Evolutionary conservation across 176 grass and related monocot species (phyloP).

Genomic region (Oryza longistaminata): DNA sequence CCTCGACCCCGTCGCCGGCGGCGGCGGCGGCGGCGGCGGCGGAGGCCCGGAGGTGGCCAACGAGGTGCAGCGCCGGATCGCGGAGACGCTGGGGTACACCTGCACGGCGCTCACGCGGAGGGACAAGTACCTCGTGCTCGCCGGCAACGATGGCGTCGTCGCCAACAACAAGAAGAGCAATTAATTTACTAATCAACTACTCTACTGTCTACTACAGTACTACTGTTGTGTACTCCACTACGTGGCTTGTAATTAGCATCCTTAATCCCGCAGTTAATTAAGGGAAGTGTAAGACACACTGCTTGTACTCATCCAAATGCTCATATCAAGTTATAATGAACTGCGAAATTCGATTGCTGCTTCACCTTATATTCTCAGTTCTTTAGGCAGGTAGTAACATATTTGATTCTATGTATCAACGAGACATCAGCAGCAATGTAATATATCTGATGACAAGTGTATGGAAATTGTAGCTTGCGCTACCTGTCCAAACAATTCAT

Average conservation of each 20-base stretch:
- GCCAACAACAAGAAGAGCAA: background rate
- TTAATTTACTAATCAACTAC: background rate
- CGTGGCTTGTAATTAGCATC: background rate
- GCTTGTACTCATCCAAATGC: too few relatives aligned
- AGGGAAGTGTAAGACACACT: background rate
- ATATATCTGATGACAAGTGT: background rate
- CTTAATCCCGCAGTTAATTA: background rate
- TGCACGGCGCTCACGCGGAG: slow-evolving; percentile 76
- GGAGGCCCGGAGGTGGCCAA: slow-evolving; percentile 57
- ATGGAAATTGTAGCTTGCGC: background rate
- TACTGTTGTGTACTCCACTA: background rate
- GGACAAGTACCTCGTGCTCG: slow-evolving; percentile 94
- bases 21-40: background rate
- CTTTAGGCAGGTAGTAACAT: background rate
- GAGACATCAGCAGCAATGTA: background rate
- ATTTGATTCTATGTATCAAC: background rate
- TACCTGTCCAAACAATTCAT: slow-evolving; percentile 9
- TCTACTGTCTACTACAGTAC: background rate
- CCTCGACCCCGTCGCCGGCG: slow-evolving; percentile 33
- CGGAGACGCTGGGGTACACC: slow-evolving; percentile 53
- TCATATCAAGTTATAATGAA: too few relatives aligned
- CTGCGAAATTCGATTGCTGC: too few relatives aligned
- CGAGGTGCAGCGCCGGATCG: slow-evolving; percentile 62
- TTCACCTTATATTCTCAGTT: too few relatives aligned
- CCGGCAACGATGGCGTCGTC: slow-evolving; percentile 76